A percentile compares a stretch with the other conserved stretches of the same genome.
These are phyloP conservation scores for Spergularia bocconei DNA, from an alignment of 148 eudicot species.

Conservation along the genomic window DNA sequence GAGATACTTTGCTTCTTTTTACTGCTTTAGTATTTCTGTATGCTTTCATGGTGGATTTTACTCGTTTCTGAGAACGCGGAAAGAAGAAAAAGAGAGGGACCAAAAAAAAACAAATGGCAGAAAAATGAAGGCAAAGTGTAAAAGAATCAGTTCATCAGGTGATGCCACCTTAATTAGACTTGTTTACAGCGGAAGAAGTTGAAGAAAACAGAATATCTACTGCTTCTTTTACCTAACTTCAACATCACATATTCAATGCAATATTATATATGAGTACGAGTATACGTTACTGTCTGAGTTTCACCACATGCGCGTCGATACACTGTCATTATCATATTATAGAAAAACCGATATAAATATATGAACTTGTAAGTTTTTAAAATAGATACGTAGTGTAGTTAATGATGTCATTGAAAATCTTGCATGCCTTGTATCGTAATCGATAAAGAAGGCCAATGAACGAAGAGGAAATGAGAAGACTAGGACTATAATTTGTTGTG, in stretches of 20 bases:
- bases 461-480: background rate
- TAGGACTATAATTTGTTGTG: background rate
- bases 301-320: background rate
- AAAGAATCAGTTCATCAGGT: constrained; percentile 21
- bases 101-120: constrained; percentile 9
- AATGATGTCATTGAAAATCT: too few relatives aligned
- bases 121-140: constrained; percentile 9
- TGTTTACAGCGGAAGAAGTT: constrained; percentile 9
- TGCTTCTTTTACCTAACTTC: constrained; percentile 11
- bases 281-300: too few relatives aligned
- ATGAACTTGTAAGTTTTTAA: too few relatives aligned
- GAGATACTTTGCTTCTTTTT: constrained; percentile 22
- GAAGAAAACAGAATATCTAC: constrained; percentile 15
- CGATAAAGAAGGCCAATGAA: background rate
- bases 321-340: too few relatives aligned
- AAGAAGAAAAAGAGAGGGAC: constrained; percentile 1
- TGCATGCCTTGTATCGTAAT: background rate
- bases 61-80: too few relatives aligned
- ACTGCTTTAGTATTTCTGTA: background rate
- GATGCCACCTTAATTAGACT: constrained; percentile 13
- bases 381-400: too few relatives aligned
- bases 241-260: constrained; percentile 12
- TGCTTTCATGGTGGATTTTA: background rate
- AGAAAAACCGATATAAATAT: too few relatives aligned
- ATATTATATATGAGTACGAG: background rate